These are phyloP conservation scores for Eutrema japonicum DNA, from an alignment of 345 rosid species.

Conservation along the genomic window DNA sequence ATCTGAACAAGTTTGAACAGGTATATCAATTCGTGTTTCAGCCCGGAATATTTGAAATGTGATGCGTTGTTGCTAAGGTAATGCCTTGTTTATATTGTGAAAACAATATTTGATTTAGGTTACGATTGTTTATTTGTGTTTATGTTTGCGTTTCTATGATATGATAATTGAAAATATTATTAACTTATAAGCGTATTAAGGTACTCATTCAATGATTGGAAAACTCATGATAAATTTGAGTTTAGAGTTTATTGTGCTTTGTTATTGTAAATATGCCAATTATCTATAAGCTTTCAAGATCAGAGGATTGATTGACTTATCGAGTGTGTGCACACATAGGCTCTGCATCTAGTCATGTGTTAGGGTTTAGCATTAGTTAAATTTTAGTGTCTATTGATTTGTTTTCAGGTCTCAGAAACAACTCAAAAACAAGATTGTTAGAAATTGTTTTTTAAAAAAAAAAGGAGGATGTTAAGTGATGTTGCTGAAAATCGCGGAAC, in stretches of 20 bases:
- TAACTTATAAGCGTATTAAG: neutral
- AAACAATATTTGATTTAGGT: neutral
- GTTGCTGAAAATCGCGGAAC: too few relatives aligned
- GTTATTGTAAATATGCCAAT: neutral
- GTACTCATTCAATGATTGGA: neutral
- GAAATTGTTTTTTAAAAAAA: too few relatives aligned
- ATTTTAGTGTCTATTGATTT: too few relatives aligned
- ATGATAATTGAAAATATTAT: slow-evolving; percentile 1
- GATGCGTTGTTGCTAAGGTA: neutral
- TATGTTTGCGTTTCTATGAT: neutral
- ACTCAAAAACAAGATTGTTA: too few relatives aligned
- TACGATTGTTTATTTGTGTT: neutral
- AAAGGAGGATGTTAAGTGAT: too few relatives aligned
- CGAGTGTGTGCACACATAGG: neutral
- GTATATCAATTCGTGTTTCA: neutral
- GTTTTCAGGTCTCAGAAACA: too few relatives aligned
- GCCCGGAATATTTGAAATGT: neutral
- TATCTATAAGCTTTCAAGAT: neutral
- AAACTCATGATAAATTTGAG: too few relatives aligned
- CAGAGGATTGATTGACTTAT: neutral
- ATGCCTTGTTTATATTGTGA: neutral
- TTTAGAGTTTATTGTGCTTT: too few relatives aligned
- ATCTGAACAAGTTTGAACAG: slow-evolving; percentile 5
- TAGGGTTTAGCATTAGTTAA: too few relatives aligned
- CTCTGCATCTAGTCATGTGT: too few relatives aligned